Conservation (phyloP, 2,329 filamentous ascomycete genomes). For the Beauveria rudraprayagi region DNA sequence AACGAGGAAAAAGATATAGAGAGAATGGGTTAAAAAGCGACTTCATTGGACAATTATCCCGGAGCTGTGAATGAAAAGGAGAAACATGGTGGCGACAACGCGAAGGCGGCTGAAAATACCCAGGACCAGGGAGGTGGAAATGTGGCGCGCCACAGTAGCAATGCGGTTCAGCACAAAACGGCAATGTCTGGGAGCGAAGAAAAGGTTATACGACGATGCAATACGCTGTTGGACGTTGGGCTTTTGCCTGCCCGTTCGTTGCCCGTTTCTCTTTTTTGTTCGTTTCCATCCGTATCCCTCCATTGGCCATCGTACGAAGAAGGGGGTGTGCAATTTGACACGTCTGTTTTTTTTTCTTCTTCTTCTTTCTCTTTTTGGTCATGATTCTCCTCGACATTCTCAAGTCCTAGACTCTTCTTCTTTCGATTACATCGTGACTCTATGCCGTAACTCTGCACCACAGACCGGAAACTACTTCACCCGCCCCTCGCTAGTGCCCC, state of each 20-base stretch:
- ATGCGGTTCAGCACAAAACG: not conserved
- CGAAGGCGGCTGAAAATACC: not conserved
- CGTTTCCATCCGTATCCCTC: not conserved
- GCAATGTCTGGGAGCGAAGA: not conserved
- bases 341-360: no score
- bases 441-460: no score
- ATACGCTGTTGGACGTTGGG: not conserved
- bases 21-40: not conserved
- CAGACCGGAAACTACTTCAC: no score
- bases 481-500: not conserved
- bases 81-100: not conserved
- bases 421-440: no score
- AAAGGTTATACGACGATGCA: not conserved
- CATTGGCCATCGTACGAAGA: not conserved
- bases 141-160: not conserved
- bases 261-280: no score
- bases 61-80: not conserved
- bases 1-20: not conserved
- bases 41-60: not conserved
- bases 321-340: no score
- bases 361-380: no score
- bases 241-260: not conserved
- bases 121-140: slow-evolving; percentile 1
- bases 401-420: no score
- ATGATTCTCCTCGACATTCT: no score